Percentiles rank a stretch among this genome's conserved stretches.
phyloP scores from a whole-genome alignment of 1,284 basidiomycete genomes.

The Tylopilus orsonianus region DNA sequence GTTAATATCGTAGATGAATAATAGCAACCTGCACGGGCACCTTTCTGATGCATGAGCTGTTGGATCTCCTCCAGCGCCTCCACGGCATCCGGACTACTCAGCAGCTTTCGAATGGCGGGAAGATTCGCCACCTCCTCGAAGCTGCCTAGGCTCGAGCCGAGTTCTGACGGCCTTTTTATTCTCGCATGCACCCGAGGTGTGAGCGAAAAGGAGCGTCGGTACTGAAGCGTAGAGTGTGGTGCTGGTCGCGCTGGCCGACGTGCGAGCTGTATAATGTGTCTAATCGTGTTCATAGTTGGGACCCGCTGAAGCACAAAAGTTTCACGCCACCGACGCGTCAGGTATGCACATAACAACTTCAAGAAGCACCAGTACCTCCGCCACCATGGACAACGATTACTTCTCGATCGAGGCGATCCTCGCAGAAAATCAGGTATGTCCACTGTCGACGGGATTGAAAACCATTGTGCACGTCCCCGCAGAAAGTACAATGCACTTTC shows the following conservation, averaged over 20 bases:
- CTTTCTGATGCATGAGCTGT: constrained; percentile 49
- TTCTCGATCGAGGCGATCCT: constrained; percentile 86
- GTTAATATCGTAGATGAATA: constrained; percentile 1
- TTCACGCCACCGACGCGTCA: constrained; percentile 29
- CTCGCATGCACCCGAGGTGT: constrained; percentile 36
- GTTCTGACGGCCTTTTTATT: constrained; percentile 34
- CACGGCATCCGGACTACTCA: constrained; percentile 49
- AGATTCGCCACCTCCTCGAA: constrained; percentile 42
- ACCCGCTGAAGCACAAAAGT: background rate
- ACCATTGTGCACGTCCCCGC: constrained; percentile 1
- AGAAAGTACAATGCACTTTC: constrained; percentile 92
- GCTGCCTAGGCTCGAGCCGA: constrained; percentile 38
- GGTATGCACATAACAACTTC: background rate
- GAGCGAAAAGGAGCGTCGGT: constrained; percentile 37
- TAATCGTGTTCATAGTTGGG: constrained; percentile 27
- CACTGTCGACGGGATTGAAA: background rate
- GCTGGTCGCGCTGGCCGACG: constrained; percentile 16
- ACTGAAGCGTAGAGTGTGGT: constrained; percentile 19
- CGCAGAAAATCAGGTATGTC: constrained; percentile 80
- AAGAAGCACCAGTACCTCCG: too few relatives aligned
- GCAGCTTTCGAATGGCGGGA: constrained; percentile 47
- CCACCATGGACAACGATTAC: constrained; percentile 79
- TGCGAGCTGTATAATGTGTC: constrained; percentile 13
- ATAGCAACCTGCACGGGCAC: constrained; percentile 33
- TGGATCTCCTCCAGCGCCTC: constrained; percentile 45